A percentile compares a stretch with the other conserved stretches of the same genome.
Conservation (phyloP, 805 yeast species). For the Saturnispora ahearnii region DNA sequence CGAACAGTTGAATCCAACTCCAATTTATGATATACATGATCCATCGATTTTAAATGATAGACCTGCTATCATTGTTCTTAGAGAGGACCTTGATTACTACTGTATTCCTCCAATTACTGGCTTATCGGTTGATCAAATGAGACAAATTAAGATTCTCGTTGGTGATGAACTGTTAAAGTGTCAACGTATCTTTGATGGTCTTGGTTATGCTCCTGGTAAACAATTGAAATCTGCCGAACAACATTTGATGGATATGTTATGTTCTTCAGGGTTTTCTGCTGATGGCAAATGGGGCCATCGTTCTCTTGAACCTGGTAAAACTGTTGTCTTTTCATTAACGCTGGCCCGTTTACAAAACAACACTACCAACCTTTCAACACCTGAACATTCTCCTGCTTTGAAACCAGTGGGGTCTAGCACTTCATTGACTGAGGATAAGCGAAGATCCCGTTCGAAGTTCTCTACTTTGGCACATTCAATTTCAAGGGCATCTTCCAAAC, state of each 20-base stretch:
- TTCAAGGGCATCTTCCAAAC: conserved; percentile 32
- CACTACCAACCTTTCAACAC: conserved; percentile 11
- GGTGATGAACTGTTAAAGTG: conserved; percentile 56
- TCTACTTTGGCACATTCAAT: conserved; percentile 56
- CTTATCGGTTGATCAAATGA: conserved; percentile 49
- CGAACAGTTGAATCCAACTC: conserved; percentile 25
- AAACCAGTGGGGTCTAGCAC: conserved; percentile 18
- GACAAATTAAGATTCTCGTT: conserved; percentile 59
- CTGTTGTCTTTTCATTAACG: conserved; percentile 79
- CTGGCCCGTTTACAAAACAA: conserved; percentile 47
- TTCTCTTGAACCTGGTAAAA: conserved; percentile 75
- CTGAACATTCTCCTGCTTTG: conserved; percentile 27
- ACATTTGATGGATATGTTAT: conserved; percentile 89
- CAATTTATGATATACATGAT: conserved; percentile 30
- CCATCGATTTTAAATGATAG: conserved; percentile 63
- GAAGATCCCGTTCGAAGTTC: conserved; percentile 44
- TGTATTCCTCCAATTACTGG: conserved; percentile 71
- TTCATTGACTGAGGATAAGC: conserved; percentile 16
- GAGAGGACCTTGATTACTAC: conserved; percentile 92
- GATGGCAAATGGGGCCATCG: conserved; percentile 81
- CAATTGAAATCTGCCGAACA: conserved; percentile 83
- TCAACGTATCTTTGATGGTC: conserved; percentile 65
- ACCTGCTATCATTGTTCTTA: conserved; percentile 83
- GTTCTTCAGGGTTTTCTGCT: conserved; percentile 71
- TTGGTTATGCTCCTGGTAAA: conserved; percentile 51